Conservation (phyloP, 768 basidiomycete species). For the Dioszegia aurantiaca region DNA sequence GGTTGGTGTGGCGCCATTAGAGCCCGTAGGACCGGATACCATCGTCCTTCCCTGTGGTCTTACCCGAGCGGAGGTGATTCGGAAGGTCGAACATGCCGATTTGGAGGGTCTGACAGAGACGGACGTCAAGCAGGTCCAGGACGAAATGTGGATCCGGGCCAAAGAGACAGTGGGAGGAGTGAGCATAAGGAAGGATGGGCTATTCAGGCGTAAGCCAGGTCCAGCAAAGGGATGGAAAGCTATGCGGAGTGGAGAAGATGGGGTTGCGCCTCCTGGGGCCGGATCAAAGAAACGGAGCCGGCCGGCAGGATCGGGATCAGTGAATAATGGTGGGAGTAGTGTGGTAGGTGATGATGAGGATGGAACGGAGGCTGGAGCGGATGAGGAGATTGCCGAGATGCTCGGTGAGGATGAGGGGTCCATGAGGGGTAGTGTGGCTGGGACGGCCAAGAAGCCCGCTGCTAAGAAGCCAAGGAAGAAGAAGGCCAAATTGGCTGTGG, state of each 20-base stretch:
- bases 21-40: slow-evolving; percentile 12
- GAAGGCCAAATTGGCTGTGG: slow-evolving; percentile 21
- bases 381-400: slow-evolving; percentile 41
- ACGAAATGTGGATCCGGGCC: slow-evolving; percentile 39
- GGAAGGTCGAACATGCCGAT: slow-evolving; percentile 28
- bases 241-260: slow-evolving; percentile 23
- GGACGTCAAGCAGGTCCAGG: slow-evolving; percentile 46
- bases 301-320: no score
- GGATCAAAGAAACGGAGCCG: no score
- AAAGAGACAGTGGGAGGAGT: slow-evolving; percentile 25
- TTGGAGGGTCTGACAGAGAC: slow-evolving; percentile 34
- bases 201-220: slow-evolving; percentile 47
- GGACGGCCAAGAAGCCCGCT: neutral
- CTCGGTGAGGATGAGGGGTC: slow-evolving; percentile 20
- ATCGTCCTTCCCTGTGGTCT: slow-evolving; percentile 43
- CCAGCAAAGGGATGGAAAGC: slow-evolving; percentile 48
- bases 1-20: slow-evolving; percentile 8
- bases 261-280: neutral
- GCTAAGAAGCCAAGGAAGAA: slow-evolving; percentile 17
- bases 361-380: slow-evolving; percentile 22
- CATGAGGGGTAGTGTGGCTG: neutral
- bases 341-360: slow-evolving; percentile 17
- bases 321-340: slow-evolving; percentile 21
- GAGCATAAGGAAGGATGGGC: slow-evolving; percentile 46
- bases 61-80: slow-evolving; percentile 37